Evolutionary conservation across 2,329 filamentous ascomycete genomes (phyloP).

Genomic region (Aspergillus tamarii): DNA sequence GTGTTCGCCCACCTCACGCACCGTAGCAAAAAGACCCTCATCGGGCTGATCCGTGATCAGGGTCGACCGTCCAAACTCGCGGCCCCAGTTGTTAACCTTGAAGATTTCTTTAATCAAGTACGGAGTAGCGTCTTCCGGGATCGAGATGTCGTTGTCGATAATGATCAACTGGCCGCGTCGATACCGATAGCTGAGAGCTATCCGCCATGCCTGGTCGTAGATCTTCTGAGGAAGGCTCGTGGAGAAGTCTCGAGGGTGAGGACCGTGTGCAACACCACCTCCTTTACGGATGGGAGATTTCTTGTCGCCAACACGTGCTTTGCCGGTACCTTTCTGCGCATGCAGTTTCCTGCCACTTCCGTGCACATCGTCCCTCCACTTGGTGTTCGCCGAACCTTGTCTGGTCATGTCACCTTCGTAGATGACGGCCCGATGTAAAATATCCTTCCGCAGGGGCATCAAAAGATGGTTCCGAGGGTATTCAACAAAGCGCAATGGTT

Average conservation of each 20-base stretch:
- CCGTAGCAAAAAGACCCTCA: slow-evolving; percentile 66
- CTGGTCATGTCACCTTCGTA: slow-evolving; percentile 90
- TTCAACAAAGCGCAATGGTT: slow-evolving; percentile 75
- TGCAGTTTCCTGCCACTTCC: slow-evolving; percentile 81
- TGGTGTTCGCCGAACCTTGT: slow-evolving; percentile 81
- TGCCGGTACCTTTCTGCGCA: slow-evolving; percentile 84
- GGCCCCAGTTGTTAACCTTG: slow-evolving; percentile 70
- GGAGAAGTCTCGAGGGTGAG: slow-evolving; percentile 86
- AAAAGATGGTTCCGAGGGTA: slow-evolving; percentile 83
- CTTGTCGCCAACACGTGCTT: slow-evolving; percentile 75
- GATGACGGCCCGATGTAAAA: slow-evolving; percentile 88
- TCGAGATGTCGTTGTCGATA: slow-evolving; percentile 74
- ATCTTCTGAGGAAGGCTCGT: slow-evolving; percentile 83
- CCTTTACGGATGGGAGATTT: slow-evolving; percentile 82
- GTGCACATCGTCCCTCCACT: slow-evolving; percentile 80
- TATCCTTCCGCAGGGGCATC: slow-evolving; percentile 84
- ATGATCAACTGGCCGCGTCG: slow-evolving; percentile 83
- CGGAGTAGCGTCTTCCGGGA: slow-evolving; percentile 56
- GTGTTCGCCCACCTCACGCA: slow-evolving; percentile 66
- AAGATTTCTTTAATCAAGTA: slow-evolving; percentile 71
- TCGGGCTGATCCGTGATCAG: slow-evolving; percentile 69
- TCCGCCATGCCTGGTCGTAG: slow-evolving; percentile 95
- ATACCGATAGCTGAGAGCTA: slow-evolving; percentile 89
- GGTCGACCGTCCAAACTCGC: slow-evolving; percentile 68
- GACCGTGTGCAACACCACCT: slow-evolving; percentile 88